A percentile compares a stretch with the other conserved stretches of the same genome.
Evolutionary conservation across 169 alveolate genomes (phyloP).

Genomic region (Neospora caninum): DNA sequence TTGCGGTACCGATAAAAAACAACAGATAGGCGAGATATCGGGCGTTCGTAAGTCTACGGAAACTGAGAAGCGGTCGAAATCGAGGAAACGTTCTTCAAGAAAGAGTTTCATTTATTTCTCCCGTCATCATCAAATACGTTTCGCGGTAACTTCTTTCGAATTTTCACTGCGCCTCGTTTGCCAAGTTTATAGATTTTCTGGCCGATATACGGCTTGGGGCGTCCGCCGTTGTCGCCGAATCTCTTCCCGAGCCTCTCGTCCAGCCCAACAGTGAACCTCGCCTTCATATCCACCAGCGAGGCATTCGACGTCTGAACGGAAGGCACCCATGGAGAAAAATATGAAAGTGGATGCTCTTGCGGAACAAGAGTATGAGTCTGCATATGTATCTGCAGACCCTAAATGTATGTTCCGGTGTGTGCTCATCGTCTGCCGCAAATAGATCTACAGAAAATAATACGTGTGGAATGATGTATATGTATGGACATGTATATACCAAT

Average conservation of each 20-base stretch:
- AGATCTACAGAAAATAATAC: not conserved
- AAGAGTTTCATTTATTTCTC: not conserved
- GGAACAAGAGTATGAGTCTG: too few relatives aligned
- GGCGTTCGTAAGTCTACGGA: too few relatives aligned
- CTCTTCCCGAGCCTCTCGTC: not conserved
- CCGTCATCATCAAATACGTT: constrained; percentile 5
- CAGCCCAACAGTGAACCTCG: not conserved
- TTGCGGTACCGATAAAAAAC: too few relatives aligned
- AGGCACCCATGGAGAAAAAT: not conserved
- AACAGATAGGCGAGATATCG: too few relatives aligned
- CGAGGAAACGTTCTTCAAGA: too few relatives aligned
- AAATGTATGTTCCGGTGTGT: too few relatives aligned
- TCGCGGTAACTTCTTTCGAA: not conserved
- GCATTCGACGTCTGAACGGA: constrained; percentile 13
- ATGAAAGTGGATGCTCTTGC: too few relatives aligned
- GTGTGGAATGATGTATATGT: not conserved
- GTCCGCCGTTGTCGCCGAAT: not conserved
- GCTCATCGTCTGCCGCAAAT: not conserved
- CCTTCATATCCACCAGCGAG: not conserved
- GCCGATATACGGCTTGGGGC: not conserved
- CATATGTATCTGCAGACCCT: too few relatives aligned
- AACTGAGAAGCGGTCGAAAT: too few relatives aligned
- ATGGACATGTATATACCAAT: not conserved
- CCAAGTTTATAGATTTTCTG: not conserved
- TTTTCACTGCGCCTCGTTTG: constrained; percentile 1